Conservation (phyloP, 2,329 filamentous ascomycete species). For the Neonectria sp. region DNA sequence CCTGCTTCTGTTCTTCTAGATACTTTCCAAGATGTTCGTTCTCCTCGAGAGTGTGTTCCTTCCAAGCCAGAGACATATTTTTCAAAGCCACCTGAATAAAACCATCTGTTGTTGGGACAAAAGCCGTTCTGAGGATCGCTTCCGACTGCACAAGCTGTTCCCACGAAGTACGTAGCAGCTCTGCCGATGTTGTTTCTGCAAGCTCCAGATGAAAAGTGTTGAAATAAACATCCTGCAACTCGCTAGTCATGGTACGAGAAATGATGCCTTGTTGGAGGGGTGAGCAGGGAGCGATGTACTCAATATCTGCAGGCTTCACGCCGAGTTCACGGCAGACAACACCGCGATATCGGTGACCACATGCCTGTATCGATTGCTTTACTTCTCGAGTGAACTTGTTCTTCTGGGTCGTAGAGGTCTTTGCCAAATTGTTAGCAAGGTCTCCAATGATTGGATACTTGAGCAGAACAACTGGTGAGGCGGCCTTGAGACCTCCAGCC, state of each 20-base stretch:
- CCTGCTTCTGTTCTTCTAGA: slow-evolving; percentile 54
- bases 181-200: slow-evolving; percentile 57
- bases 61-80: slow-evolving; percentile 60
- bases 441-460: slow-evolving; percentile 68
- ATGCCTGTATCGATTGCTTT: slow-evolving; percentile 74
- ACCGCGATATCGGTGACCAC: slow-evolving; percentile 72
- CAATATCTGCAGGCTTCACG: slow-evolving; percentile 68
- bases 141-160: slow-evolving; percentile 63
- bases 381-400: slow-evolving; percentile 59
- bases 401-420: slow-evolving; percentile 24
- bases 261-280: slow-evolving; percentile 91
- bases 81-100: slow-evolving; percentile 80
- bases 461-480: slow-evolving; percentile 78
- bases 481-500: slow-evolving; percentile 70
- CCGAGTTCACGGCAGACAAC: slow-evolving; percentile 67
- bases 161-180: slow-evolving; percentile 72
- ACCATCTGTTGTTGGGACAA: slow-evolving; percentile 81
- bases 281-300: slow-evolving; percentile 86
- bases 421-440: slow-evolving; percentile 58
- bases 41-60: slow-evolving; percentile 48
- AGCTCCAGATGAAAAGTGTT: slow-evolving; percentile 79
- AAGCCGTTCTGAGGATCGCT: slow-evolving; percentile 80
- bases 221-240: slow-evolving; percentile 77
- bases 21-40: slow-evolving; percentile 51
- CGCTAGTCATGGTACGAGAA: slow-evolving; percentile 73